phyloP scores from a whole-genome alignment of 2,329 filamentous ascomycete genomes.

The Sporothrix inflata region DNA sequence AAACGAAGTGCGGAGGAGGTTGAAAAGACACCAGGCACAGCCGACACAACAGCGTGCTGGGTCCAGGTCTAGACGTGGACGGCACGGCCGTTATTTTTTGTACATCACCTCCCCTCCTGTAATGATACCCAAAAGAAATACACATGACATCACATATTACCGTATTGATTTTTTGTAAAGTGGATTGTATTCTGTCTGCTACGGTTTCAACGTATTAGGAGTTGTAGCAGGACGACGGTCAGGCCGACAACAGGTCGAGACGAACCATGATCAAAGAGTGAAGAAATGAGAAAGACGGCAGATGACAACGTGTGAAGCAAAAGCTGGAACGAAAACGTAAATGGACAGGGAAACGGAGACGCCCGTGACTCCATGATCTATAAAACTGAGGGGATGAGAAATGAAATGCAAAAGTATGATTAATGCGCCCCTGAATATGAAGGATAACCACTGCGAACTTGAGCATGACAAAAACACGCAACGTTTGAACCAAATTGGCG shows the following conservation, averaged over 20 bases:
- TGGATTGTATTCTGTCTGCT: not conserved
- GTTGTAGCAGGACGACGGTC: not conserved
- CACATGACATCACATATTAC: not conserved
- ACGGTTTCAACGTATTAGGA: not conserved
- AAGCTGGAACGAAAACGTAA: not conserved
- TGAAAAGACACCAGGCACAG: not conserved
- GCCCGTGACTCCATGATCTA: not conserved
- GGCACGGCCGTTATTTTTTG: too few species aligned
- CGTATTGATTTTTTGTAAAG: too few species aligned
- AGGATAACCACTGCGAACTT: not conserved
- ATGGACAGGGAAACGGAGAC: not conserved
- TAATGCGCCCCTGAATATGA: slow-evolving; percentile 12
- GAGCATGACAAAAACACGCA: not conserved
- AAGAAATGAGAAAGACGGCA: not conserved
- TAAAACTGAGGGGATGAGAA: not conserved
- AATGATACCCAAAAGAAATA: slow-evolving; percentile 17
- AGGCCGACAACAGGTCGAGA: too few species aligned
- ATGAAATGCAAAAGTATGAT: not conserved
- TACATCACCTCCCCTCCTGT: slow-evolving; percentile 6
- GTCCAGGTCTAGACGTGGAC: slow-evolving; percentile 25
- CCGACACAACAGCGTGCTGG: slow-evolving; percentile 27
- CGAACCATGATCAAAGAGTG: too few species aligned
- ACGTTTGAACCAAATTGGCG: not conserved
- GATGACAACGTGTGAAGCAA: too few species aligned
- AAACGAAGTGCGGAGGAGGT: slow-evolving; percentile 18